A percentile compares a stretch with the other conserved stretches of the same genome.
These are phyloP conservation scores for Termitomyces bulborhizus DNA, from an alignment of 768 basidiomycete species.

Conservation along the genomic window DNA sequence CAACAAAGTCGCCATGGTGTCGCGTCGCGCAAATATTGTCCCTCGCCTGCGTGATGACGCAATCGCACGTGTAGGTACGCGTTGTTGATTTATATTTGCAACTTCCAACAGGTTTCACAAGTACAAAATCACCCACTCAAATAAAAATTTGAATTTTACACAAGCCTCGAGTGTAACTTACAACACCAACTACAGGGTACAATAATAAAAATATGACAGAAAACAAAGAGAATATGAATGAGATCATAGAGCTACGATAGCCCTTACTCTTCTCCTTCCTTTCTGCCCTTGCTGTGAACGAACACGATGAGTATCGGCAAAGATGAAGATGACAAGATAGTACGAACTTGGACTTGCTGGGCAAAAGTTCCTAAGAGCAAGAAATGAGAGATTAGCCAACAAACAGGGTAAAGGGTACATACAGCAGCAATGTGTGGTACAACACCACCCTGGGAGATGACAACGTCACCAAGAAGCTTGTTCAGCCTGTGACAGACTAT, in stretches of 20 bases:
- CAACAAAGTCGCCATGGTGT: too few species aligned
- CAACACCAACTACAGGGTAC: conserved; percentile 13
- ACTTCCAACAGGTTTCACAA: background rate
- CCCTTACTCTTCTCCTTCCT: conserved; percentile 31
- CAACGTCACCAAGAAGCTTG: conserved; percentile 70
- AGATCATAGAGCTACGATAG: background rate
- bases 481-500: conserved; percentile 44
- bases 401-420: conserved; percentile 6
- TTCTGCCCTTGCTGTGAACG: conserved; percentile 29
- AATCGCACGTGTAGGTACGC: too few species aligned
- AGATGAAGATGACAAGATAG: background rate
- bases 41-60: too few species aligned
- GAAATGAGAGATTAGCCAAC: background rate
- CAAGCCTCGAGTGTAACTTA: conserved; percentile 6
- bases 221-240: conserved; percentile 16
- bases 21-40: too few species aligned
- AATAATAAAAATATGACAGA: conserved; percentile 11
- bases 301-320: background rate
- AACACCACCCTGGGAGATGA: conserved; percentile 95
- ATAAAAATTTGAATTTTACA: background rate
- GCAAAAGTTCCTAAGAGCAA: conserved; percentile 30
- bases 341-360: conserved; percentile 32
- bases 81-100: conserved; percentile 1
- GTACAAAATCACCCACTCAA: background rate
- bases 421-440: conserved; percentile 68